These are phyloP conservation scores for Jimgerdemannia lactiflua DNA, from an alignment of 192 early-diverging fungal species.

Conservation along the genomic window DNA sequence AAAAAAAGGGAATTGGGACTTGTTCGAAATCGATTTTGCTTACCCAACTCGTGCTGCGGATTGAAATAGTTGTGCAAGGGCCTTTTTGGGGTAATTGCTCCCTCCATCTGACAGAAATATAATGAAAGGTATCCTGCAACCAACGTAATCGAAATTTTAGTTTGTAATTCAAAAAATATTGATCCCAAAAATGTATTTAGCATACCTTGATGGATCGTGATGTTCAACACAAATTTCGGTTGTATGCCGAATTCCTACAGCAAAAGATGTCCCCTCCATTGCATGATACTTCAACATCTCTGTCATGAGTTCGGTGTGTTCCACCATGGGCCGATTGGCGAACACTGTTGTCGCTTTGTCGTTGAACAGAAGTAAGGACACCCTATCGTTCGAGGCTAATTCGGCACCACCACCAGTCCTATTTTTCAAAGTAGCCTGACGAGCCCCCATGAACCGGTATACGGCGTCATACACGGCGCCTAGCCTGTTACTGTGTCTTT, in stretches of 20 bases:
- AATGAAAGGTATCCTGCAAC: conserved; percentile 10
- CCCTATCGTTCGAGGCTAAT: background rate
- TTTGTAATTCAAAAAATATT: background rate
- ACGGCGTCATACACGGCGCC: conserved; percentile 14
- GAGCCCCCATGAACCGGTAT: conserved; percentile 18
- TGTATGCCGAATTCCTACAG: background rate
- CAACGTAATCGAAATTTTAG: background rate
- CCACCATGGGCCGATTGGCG: conserved; percentile 3
- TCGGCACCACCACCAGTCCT: background rate
- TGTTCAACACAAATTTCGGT: background rate
- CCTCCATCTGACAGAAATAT: conserved; percentile 22
- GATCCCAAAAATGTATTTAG: background rate
- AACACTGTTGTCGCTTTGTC: background rate
- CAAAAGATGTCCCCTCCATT: background rate
- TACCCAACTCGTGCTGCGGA: background rate
- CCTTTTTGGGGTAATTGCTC: background rate
- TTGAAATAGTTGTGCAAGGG: background rate
- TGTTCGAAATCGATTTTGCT: background rate
- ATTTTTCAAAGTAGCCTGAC: background rate
- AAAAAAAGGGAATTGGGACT: no score
- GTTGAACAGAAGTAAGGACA: conserved; percentile 20
- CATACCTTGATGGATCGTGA: conserved; percentile 13
- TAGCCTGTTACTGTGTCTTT: conserved; percentile 10
- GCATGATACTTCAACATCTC: conserved; percentile 3
- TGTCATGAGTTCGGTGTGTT: background rate